Evolutionary conservation across 352 stramenopile species (phyloP).

Genomic region (Globisporangium recalcitrans): DNA sequence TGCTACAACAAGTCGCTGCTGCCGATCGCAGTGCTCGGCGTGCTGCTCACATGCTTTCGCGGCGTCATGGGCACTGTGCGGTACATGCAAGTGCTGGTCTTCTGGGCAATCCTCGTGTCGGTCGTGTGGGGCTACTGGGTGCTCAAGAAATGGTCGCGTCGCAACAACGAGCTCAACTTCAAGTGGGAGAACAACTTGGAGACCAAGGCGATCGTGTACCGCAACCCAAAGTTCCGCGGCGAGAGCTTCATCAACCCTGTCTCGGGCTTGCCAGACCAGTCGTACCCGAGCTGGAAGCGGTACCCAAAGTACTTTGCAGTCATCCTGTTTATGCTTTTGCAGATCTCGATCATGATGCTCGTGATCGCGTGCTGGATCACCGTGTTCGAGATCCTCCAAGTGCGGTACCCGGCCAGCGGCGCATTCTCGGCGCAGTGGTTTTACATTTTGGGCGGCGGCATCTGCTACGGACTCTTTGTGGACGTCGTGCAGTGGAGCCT

Average conservation of each 20-base stretch:
- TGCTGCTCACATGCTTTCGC: slow-evolving; percentile 64
- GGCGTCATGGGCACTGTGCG: slow-evolving; percentile 55
- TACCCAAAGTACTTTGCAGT: slow-evolving; percentile 68
- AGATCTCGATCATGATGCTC: slow-evolving; percentile 85
- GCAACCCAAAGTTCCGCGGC: slow-evolving; percentile 65
- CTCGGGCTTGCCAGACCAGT: slow-evolving; percentile 51
- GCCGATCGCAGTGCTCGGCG: slow-evolving; percentile 66
- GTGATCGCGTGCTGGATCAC: slow-evolving; percentile 83
- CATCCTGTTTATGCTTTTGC: slow-evolving; percentile 65
- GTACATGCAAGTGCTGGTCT: slow-evolving; percentile 78
- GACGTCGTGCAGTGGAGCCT: slow-evolving; percentile 82
- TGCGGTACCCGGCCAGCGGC: slow-evolving; percentile 55
- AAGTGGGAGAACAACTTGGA: slow-evolving; percentile 68
- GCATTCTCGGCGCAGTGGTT: slow-evolving; percentile 80
- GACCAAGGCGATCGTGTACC: slow-evolving; percentile 64
- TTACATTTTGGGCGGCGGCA: slow-evolving; percentile 67
- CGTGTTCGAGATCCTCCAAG: slow-evolving; percentile 69
- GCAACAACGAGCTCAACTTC: slow-evolving; percentile 71
- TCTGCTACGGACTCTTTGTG: slow-evolving; percentile 77
- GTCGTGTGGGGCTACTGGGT: slow-evolving; percentile 82
- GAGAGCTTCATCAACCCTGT: slow-evolving; percentile 56
- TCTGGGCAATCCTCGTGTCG: slow-evolving; percentile 70
- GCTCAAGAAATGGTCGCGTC: slow-evolving; percentile 71
- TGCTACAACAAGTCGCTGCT: slow-evolving; percentile 84
- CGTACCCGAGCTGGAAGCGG: slow-evolving; percentile 71